Evolutionary conservation across 2,329 filamentous ascomycete species (phyloP), one percentile per base, ranked within the genome.

Genomic region (Rhinocladiella similis): DNA sequence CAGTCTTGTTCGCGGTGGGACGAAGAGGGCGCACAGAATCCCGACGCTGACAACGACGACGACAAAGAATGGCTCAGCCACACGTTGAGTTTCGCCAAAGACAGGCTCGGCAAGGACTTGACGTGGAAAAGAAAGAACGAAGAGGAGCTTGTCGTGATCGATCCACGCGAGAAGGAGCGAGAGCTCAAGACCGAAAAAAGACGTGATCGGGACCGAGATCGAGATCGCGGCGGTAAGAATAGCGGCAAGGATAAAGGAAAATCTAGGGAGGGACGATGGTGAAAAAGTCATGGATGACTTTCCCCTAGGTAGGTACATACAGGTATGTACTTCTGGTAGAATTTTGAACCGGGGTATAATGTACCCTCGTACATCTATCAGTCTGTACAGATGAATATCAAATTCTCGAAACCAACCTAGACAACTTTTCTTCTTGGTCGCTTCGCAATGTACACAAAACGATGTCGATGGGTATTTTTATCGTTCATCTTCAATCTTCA

Each of bases 1-100:
- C 91, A 96, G 69, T 96, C 91, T 43, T 97, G 94, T 72, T 85
- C 84, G 56, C 83, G 87, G 0, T 96, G 92, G 91, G 89, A 95
- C 67, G 81, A 86, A 65, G 13, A 75, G 33, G 70, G 70, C 5
- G 69, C 74, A 12, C 29, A 33, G 35, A 65, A 64, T 14, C 73
- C 76, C 10, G 83, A 79, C 3, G 77, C 79, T 12, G 77, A 77
- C 2, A 83, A 86, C 47, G 69, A 73, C 12, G 63, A 69, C 35
- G 76, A 79, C 50, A 79, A 83, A 47, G 86, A 85, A 6, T 97
- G 93, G 92, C 90, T 97, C 85, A 84, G 84, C 3, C 93, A 97
- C 71, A 80, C 84, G 9, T 78, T 99, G 35, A 90, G 83, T 45
- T 97, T 97, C 71, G 89, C 88, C 36, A 94, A 92, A 60, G 94